These are phyloP conservation scores for Plectosphaerella sp. DNA, from an alignment of 2,329 filamentous ascomycete genomes.

Conservation along the genomic window DNA sequence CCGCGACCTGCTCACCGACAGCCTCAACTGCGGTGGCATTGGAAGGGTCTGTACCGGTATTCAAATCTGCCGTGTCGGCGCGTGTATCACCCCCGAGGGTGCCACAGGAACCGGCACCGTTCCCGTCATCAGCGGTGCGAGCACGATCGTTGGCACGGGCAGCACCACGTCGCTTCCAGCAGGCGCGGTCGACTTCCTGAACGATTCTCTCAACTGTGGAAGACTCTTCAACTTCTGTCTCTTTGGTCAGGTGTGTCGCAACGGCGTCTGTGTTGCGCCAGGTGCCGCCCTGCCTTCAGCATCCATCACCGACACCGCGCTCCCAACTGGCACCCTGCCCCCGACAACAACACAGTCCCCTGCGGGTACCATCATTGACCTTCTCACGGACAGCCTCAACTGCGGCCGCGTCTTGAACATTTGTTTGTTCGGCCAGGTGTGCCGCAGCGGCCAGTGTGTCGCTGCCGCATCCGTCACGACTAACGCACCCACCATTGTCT, in stretches of 20 bases:
- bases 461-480: neutral
- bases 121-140: neutral
- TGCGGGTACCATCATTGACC: neutral
- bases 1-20: neutral
- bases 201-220: neutral
- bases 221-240: neutral
- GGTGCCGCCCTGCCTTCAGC: too few species aligned
- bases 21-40: neutral
- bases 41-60: neutral
- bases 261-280: neutral
- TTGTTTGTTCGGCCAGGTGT: neutral
- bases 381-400: neutral
- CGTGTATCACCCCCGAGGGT: neutral
- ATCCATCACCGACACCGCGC: too few species aligned
- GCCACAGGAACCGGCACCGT: neutral
- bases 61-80: neutral
- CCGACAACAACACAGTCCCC: neutral
- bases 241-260: neutral
- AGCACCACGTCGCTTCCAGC: neutral
- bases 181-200: neutral
- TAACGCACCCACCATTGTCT: neutral
- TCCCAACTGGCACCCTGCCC: too few species aligned
- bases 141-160: neutral
- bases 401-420: neutral
- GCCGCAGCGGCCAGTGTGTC: neutral